phyloP scores from a whole-genome alignment of 352 stramenopile species.

The Globisporangium lucens region DNA sequence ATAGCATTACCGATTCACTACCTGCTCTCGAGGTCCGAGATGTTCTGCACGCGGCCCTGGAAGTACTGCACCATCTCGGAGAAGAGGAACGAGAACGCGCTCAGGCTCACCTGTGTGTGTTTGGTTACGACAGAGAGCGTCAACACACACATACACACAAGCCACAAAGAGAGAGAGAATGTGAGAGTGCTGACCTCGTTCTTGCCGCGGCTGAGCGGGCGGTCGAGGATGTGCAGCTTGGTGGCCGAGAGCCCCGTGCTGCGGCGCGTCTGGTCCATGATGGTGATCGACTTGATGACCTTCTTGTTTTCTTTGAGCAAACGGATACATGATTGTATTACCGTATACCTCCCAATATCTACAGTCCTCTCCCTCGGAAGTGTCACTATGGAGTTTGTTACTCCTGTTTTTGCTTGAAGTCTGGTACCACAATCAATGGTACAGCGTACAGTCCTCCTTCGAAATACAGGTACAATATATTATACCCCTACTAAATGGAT shows the following conservation, averaged over 20 bases:
- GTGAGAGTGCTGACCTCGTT: constrained; percentile 36
- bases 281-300: background rate
- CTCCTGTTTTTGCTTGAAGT: too few relatives aligned
- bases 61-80: constrained; percentile 98
- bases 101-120: constrained; percentile 81
- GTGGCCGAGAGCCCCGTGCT: constrained; percentile 48
- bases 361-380: too few relatives aligned
- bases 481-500: too few relatives aligned
- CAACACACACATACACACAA: background rate
- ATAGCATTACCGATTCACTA: constrained; percentile 12
- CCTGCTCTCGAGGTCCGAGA: constrained; percentile 94
- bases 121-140: background rate
- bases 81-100: constrained; percentile 96
- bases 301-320: too few relatives aligned
- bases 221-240: constrained; percentile 77
- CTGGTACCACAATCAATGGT: too few relatives aligned
- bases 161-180: background rate
- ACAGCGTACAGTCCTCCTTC: too few relatives aligned
- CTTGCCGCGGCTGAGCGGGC: constrained; percentile 74
- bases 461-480: too few relatives aligned
- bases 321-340: too few relatives aligned
- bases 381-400: too few relatives aligned
- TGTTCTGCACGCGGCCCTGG: constrained; percentile 93
- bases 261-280: constrained; percentile 48
- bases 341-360: too few relatives aligned